Evolutionary conservation across 257 asterid genomes (phyloP), one percentile per base, ranked within the genome.

Genomic region (Leonotis leonurus): DNA sequence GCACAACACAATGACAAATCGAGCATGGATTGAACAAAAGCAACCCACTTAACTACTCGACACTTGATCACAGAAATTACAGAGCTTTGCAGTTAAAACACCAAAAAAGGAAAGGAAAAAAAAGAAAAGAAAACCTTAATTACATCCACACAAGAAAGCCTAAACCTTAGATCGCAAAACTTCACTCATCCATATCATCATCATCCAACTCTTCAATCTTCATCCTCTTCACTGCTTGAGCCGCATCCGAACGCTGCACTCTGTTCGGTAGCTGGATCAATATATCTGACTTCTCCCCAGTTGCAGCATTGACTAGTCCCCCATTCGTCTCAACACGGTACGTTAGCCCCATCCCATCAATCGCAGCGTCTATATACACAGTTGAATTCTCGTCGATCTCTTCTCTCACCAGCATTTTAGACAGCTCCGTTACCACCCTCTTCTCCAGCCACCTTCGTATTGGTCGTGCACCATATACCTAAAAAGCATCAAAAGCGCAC

Each of bases 371-470:
- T 2, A 92, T 75, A 40, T 60, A 85, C 8, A 92, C 96, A 0
- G 97, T 86, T 0, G 99, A 85, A 9, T 92, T 89, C 57, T 92
- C 99, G 0, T 92, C 97, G 0, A 89, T 86, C 24, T 92, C 99
- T 50, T 84, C 99, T 14, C 69, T 73, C 53, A 92, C 64, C 0
- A 92, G 87, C 99, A 86, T 92, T 61, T 86, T 92, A 0, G 99
- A 89, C 8, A 89, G 36, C 80, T 89, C 93, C 0, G 95, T 92
- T 32, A 92, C 98, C 21, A 92, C 95, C 68, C 75, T 73, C 39
- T 79, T 92, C 87, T 92, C 97, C 72, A 92, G 68, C 99, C 99
- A 92, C 48, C 99, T 81, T 44, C 99, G 71, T 22, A 92, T 92
- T 0, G 96, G 97, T 0, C 97, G 78, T 1, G 97, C 99, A 21